Evolutionary conservation across 768 basidiomycete genomes (phyloP), one percentile per base, ranked within the genome.

Genomic region (Trametes elegans): DNA sequence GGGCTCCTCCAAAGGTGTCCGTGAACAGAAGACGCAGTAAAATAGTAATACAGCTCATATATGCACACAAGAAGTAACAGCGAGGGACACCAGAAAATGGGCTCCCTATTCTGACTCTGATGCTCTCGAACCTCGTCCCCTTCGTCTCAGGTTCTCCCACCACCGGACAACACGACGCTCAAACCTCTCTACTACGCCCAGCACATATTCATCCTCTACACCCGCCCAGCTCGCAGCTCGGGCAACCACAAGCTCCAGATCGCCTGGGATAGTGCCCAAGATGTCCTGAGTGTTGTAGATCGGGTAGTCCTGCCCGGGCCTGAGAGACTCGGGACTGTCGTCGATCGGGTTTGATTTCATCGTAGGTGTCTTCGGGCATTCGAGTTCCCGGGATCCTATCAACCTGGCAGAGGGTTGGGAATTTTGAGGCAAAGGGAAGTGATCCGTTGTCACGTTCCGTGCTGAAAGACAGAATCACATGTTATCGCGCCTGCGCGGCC

Each of bases 221-320:
- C 89, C 87, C 1, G 77, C 69, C 74, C 85, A 83, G 36, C 65
- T 50, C 6, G 79, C 81, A 0, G 76, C 85, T 18, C 77, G 75
- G 19, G 66, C 66, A 0, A 91, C 52, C 8, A 93, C 75, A 35
- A 67, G 47, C 28, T 72, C 74, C 57, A 81, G 81, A 42, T 81
- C 81, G 5, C 64, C 71, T 3, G 81, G 75, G 26, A 88, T 55
- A 5, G 71, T 70, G 29, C 91, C 91, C 24, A 81, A 70, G 46
- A 81, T 72, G 60, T 93, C 93, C n/a, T 74, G 74, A n/a, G 77
- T 72, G 29, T 82, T 75, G 72, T 84, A 91, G 43, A 92, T 79
- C 44, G 73, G 73, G 71, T 87, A 84, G 45, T 70, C 70, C 56
- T 82, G 79, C 1, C 87, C 90, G 3, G 88, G 82, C 64, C 73